Evolutionary conservation across 257 asterid species (phyloP), one percentile per base, ranked within the genome.

Genomic region (Fraxinus pennsylvanica): DNA sequence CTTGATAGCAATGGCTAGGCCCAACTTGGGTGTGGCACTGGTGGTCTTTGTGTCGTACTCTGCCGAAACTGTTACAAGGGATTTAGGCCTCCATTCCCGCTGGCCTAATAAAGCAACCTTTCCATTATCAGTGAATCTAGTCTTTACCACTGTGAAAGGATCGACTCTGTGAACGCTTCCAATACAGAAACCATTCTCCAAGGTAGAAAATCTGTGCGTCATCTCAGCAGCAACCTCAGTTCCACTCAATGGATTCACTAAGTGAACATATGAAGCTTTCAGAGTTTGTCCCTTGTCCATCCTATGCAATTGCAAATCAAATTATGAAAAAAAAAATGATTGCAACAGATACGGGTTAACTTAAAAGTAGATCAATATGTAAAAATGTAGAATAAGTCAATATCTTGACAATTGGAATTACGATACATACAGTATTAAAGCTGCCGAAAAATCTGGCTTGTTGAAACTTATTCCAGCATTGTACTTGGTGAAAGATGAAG

Each of bases 21-120:
- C 97, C 8, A 90, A 76, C 71, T 85, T 93, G 12, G 97, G 97
- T 8, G 86, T 81, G 17, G 85, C 70, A 33, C 80, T 84, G 43
- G 61, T 79, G 73, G 84, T 74, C 84, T 91, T 93, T 0, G 92
- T 79, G 87, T 90, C 94, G 29, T 87, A 93, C 90, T 93, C 96
- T 0, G 96, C 96, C 39, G 98, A 93, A 68, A 93, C 43, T 3
- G 96, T 92, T 29, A 85, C 90, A 14, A 90, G 81, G 9, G 98
- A 91, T 79, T 91, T 91, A 9, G 95, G 95, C 79, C 98, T 85
- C 98, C 98, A 93, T 80, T 89, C 92, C 41, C 91, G 87, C 78
- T 92, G 97, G 85, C 89, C 86, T 81, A 85, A 80, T 50, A 90
- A 39, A 45, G 96, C 96, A 73, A 92, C 75, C 82, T 84, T 89